These are phyloP conservation scores for Lachnellula willkommii DNA, from an alignment of 2,329 filamentous ascomycete species.

Conservation along the genomic window DNA sequence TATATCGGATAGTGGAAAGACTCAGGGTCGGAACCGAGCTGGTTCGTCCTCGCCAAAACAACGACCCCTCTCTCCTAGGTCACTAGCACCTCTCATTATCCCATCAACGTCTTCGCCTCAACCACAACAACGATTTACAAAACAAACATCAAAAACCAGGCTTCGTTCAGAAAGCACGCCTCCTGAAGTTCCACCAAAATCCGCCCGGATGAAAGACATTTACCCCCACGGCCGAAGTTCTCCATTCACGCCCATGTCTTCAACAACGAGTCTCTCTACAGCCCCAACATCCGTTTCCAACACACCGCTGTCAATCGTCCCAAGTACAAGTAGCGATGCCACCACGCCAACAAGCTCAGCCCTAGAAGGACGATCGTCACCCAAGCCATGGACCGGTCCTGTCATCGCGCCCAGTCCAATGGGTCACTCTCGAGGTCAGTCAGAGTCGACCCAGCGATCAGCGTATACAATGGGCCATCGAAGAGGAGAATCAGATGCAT, in stretches of 20 bases:
- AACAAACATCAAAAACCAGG: slow-evolving; percentile 31
- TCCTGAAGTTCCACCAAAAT: slow-evolving; percentile 37
- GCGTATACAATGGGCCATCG: slow-evolving; percentile 37
- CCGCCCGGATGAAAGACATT: slow-evolving; percentile 39
- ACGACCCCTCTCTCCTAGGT: slow-evolving; percentile 47
- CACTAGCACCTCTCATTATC: slow-evolving; percentile 53
- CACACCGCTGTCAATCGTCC: slow-evolving; percentile 15
- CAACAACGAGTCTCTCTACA: slow-evolving; percentile 22
- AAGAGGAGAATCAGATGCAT: slow-evolving; percentile 52
- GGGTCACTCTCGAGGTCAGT: slow-evolving; percentile 21
- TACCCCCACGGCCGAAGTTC: slow-evolving; percentile 41
- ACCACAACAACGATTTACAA: slow-evolving; percentile 14
- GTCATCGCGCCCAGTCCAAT: slow-evolving; percentile 5
- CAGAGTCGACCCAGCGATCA: slow-evolving; percentile 23
- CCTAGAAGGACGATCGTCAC: slow-evolving; percentile 15
- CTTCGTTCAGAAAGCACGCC: slow-evolving; percentile 42
- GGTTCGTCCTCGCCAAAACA: slow-evolving; percentile 28
- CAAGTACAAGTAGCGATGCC: not conserved
- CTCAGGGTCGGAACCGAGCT: slow-evolving; percentile 7
- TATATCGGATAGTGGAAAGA: slow-evolving; percentile 8
- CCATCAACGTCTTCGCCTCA: slow-evolving; percentile 31
- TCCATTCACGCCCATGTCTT: slow-evolving; percentile 40
- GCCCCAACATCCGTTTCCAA: slow-evolving; percentile 19
- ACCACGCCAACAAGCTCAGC: not conserved
- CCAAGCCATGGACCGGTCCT: slow-evolving; percentile 19